A percentile compares a stretch with the other conserved stretches of the same genome.
Conservation (phyloP, 2,329 filamentous ascomycete species). For the Beauveria sp. region DNA sequence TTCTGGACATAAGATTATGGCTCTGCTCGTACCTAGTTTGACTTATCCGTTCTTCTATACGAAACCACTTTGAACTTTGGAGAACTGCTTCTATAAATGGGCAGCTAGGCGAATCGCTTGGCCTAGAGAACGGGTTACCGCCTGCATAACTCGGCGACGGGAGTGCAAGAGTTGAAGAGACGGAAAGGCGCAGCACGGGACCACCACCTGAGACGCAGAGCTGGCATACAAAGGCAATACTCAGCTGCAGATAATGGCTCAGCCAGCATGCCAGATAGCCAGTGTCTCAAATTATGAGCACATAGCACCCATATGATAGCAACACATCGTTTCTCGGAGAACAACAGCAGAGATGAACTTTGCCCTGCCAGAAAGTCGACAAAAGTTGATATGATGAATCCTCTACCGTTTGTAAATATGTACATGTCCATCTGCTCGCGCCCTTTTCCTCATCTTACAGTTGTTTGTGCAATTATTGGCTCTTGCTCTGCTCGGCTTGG, state of each 20-base stretch:
- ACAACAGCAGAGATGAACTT: not conserved
- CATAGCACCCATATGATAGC: no score
- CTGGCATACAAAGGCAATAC: no score
- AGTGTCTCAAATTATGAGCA: no score
- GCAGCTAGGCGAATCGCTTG: not conserved
- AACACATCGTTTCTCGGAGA: no score
- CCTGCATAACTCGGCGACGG: not conserved
- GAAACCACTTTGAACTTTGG: no score
- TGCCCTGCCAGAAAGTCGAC: not conserved
- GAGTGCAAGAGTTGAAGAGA: not conserved
- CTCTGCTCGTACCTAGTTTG: no score
- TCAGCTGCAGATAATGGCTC: no score
- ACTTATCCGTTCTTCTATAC: no score
- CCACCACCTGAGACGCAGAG: no score
- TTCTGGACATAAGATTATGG: no score
- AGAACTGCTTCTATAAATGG: no score
- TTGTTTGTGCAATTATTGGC: constrained; percentile 16
- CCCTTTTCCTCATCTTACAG: not conserved
- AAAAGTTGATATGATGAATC: not conserved
- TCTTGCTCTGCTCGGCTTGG: constrained; percentile 25
- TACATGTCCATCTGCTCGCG: constrained; percentile 1
- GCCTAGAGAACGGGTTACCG: not conserved
- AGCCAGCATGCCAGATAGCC: no score
- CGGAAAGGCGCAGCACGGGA: not conserved
- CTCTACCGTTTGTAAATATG: constrained; percentile 10